A percentile compares a stretch with the other conserved stretches of the same genome.
Conservation (phyloP, 2,329 filamentous ascomycete species). For the Penicillium sp. region DNA sequence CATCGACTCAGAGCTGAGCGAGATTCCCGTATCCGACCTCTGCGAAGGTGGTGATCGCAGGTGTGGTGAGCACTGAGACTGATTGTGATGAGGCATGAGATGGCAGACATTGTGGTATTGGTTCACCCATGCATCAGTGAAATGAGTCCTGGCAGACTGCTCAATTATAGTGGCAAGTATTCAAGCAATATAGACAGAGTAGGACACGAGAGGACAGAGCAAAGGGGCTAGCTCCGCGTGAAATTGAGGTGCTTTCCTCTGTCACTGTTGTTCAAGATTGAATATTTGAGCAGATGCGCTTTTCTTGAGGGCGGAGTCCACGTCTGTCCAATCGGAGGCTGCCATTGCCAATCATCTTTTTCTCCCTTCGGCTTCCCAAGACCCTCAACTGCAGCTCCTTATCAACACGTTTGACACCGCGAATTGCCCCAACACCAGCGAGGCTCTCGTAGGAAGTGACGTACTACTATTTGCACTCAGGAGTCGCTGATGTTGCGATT, state of each 20-base stretch:
- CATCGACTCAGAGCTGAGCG: constrained; percentile 34
- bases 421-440: background rate
- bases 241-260: constrained; percentile 19
- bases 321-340: constrained; percentile 43
- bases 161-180: background rate
- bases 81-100: constrained; percentile 68
- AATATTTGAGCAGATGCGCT: constrained; percentile 25
- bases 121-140: constrained; percentile 41
- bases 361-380: constrained; percentile 22
- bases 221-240: constrained; percentile 20
- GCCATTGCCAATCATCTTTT: constrained; percentile 43
- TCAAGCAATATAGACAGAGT: background rate
- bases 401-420: background rate
- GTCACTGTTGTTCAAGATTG: constrained; percentile 7
- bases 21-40: constrained; percentile 37
- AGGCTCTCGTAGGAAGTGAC: background rate
- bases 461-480: background rate
- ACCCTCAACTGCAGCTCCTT: background rate
- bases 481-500: background rate
- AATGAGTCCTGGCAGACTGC: constrained; percentile 27
- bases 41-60: constrained; percentile 55
- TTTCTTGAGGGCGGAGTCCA: constrained; percentile 35
- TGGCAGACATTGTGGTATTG: constrained; percentile 62
- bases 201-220: background rate
- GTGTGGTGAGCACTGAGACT: constrained; percentile 57